phyloP scores from a whole-genome alignment of 2,329 filamentous ascomycete genomes.

The Aureobasidium sp. region DNA sequence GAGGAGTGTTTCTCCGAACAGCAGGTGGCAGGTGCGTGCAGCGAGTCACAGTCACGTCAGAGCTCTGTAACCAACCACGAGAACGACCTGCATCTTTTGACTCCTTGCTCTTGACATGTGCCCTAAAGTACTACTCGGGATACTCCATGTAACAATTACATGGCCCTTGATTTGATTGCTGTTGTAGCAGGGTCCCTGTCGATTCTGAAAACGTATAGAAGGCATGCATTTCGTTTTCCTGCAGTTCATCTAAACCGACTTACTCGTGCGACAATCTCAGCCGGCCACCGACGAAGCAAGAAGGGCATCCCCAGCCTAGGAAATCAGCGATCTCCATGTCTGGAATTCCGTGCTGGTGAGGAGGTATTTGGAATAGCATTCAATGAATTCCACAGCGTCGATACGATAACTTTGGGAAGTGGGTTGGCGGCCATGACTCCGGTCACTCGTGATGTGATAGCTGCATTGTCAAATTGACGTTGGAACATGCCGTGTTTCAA shows the following conservation, averaged over 20 bases:
- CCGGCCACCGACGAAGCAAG: too few relatives aligned
- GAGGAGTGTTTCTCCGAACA: neutral
- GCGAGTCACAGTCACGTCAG: neutral
- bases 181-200: neutral
- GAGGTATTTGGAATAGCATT: neutral
- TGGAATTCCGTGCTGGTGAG: neutral
- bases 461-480: neutral
- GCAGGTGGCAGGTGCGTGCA: neutral
- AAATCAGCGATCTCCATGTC: neutral
- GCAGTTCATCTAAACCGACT: neutral
- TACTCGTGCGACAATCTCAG: neutral
- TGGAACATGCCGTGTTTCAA: neutral
- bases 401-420: neutral
- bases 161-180: too few relatives aligned
- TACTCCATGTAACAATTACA: neutral
- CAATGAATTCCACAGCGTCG: neutral
- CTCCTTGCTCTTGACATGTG: neutral
- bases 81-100: neutral
- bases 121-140: neutral
- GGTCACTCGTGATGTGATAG: neutral
- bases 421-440: neutral
- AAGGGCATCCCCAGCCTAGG: neutral
- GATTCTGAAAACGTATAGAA: neutral
- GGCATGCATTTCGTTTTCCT: neutral
- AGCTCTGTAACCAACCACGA: neutral